Evolutionary conservation across 306 rosid species (phyloP).

Genomic region (Arachis stenosperma): DNA sequence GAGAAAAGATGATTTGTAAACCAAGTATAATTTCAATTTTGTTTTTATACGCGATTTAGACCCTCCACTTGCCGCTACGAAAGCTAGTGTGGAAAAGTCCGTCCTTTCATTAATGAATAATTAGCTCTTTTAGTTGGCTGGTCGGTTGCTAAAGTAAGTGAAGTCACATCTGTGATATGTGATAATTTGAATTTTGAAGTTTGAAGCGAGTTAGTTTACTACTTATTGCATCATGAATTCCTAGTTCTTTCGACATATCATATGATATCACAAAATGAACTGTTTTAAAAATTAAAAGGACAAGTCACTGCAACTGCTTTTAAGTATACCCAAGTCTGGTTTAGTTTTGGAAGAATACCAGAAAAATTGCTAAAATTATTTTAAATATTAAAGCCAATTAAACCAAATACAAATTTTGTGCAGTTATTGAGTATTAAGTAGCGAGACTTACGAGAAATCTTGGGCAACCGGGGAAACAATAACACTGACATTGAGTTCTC

Average conservation of each 20-base stretch:
- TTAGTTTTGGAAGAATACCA: too few species aligned
- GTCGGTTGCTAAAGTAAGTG: not conserved
- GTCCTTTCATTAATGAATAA: not conserved
- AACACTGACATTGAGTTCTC: slow-evolving; percentile 92
- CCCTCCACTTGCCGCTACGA: slow-evolving; percentile 15
- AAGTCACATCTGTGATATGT: not conserved
- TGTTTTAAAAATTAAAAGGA: too few species aligned
- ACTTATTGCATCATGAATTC: not conserved
- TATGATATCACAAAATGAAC: not conserved
- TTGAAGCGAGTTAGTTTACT: not conserved
- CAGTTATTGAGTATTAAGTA: not conserved
- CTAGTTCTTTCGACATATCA: not conserved
- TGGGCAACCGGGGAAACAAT: slow-evolving; percentile 75
- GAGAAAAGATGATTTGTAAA: not conserved
- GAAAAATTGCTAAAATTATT: too few species aligned
- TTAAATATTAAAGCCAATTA: too few species aligned
- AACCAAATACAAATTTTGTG: too few species aligned
- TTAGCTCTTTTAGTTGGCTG: not conserved
- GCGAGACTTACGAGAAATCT: slow-evolving; percentile 72
- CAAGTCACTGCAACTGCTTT: too few species aligned
- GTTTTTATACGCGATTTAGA: not conserved
- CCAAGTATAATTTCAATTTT: not conserved
- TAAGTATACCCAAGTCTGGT: too few species aligned
- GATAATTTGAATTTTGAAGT: not conserved
- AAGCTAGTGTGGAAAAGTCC: slow-evolving; percentile 20